Base-by-base conservation (phyloP, 148 eudicot species). In the Linanthus parryae region DNA sequence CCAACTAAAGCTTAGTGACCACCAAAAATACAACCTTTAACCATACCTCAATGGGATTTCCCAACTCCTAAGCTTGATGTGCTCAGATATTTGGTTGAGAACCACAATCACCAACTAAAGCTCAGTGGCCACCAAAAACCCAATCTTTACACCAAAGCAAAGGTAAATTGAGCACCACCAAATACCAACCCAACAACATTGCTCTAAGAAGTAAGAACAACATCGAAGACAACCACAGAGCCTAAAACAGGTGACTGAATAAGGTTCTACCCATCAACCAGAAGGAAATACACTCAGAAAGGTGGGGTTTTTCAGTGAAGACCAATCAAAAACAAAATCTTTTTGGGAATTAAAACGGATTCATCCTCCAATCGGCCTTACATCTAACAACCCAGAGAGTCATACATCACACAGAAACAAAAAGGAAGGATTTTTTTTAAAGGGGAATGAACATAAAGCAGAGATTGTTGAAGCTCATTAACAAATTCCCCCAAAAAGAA, bases 141-240 rank as follows among this genome's bases (percentile, higher is more conserved):
- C 31, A 63, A 48, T 18, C 52, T 50, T 57, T 57, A 36, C 51
- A 50, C 18, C 19, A 19, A 50, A 42, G 51, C 15, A 19, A 57
- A 56, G 12, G 44, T 16, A 19, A 10, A 10, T 3, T 2, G 38
- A 57, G 43, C 19, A 44, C 23, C 14, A 48, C 24, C 36, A 24
- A 21, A 49, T 31, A 44, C 17, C 0, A n/a, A n/a, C n/a, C 52
- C 20, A 41, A 16, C 40, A 58, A 52, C 57, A 57, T 52, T 33
- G 52, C 15, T 42, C 43, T 9, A 35, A 22, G 36, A 12, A 9
- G 28, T 17, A 12, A 19, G 18, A 27, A 19, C 19, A 41, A 55
- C 11, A 18, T 37, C 18, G 18, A 1, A n/a, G 13, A 12, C 11
- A 56, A 7, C 8, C 29, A 28, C 27, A 19, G 29, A 15, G 10